Evolutionary conservation across 2,329 filamentous ascomycete genomes (phyloP), one percentile per base, ranked within the genome.

Genomic region (Epichloe hybrida): DNA sequence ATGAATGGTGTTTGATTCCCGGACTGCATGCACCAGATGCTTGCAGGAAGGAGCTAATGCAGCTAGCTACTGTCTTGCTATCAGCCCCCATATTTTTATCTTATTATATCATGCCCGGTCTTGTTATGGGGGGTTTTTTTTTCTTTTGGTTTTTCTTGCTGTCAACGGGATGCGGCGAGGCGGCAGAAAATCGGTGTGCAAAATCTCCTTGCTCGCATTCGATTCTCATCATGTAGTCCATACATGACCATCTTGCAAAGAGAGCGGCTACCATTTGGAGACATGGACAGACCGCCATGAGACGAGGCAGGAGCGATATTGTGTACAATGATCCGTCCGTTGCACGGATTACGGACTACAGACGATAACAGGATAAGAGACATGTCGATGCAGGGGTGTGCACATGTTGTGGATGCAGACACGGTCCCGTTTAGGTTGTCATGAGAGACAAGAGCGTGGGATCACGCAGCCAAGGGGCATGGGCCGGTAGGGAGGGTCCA

Each of bases 391-490:
- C 39, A 49, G 40, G 39, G 41, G 48, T 41, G 42, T 44, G 12
- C n/a, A n/a, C n/a, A n/a, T 17, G 39, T 21, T 44, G 41, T 37
- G 48, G 40, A 21, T 49, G 34, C 23, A 38, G 31, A 9, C 27
- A 37, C 34, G 31, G 31, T 36, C 9, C 17, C 17, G 27, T 45
- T 44, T 49, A 21, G 31, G 40, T 34, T 42, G 36, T 50, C 48
- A 50, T 50, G 48, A 50, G 48, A 50, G 48, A 46, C 48, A 44
- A 4, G 34, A 46, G 48, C 36, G 42, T 50, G 42, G 40, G 41
- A 50, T 50, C 48, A 50, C 48, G 42, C 48, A 46, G 48, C 34
- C 20, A 41, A 42, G 27, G 41, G 42, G 23, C 42, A 40, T 34
- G 36, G 36, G 48, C 48, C 39, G 27, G 27, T 31, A 31, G 23